Conservation (phyloP, 805 yeast species). For the Allodekkera sacchari region DNA sequence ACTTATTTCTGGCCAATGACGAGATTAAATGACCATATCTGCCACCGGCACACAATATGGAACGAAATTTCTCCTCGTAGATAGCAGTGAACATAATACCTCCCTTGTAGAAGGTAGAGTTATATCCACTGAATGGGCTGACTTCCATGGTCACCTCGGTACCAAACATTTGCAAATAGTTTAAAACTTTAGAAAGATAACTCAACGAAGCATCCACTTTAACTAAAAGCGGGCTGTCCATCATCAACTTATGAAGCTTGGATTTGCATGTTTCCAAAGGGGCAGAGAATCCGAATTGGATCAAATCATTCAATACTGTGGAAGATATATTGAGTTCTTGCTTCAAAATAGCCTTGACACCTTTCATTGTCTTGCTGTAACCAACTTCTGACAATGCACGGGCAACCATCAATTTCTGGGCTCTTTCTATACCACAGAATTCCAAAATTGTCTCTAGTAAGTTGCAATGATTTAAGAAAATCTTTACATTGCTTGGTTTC, state of each 20-base stretch:
- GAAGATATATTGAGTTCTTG: constrained; percentile 69
- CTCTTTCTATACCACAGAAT: constrained; percentile 72
- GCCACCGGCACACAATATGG: constrained; percentile 84
- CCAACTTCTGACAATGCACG: constrained; percentile 72
- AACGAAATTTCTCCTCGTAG: constrained; percentile 45
- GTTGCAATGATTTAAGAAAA: constrained; percentile 75
- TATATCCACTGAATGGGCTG: constrained; percentile 80
- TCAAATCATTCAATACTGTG: constrained; percentile 74
- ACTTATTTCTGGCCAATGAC: constrained; percentile 47
- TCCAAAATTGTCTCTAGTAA: constrained; percentile 69
- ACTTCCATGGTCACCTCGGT: constrained; percentile 42
- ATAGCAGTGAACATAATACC: constrained; percentile 89
- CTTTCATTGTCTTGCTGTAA: constrained; percentile 54
- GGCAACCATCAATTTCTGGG: constrained; percentile 62
- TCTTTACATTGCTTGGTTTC: constrained; percentile 42
- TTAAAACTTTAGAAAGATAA: constrained; percentile 53
- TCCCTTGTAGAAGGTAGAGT: constrained; percentile 65
- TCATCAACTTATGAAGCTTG: constrained; percentile 61
- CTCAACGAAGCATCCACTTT: constrained; percentile 55
- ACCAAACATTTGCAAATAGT: constrained; percentile 48
- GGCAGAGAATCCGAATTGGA: constrained; percentile 67
- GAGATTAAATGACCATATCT: constrained; percentile 73
- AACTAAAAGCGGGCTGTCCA: constrained; percentile 57
- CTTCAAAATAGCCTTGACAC: constrained; percentile 39
- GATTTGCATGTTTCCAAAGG: constrained; percentile 58